Base-by-base conservation (phyloP, 1,139 yeast genomes). In the Kurtzmaniella quercitrusa region DNA sequence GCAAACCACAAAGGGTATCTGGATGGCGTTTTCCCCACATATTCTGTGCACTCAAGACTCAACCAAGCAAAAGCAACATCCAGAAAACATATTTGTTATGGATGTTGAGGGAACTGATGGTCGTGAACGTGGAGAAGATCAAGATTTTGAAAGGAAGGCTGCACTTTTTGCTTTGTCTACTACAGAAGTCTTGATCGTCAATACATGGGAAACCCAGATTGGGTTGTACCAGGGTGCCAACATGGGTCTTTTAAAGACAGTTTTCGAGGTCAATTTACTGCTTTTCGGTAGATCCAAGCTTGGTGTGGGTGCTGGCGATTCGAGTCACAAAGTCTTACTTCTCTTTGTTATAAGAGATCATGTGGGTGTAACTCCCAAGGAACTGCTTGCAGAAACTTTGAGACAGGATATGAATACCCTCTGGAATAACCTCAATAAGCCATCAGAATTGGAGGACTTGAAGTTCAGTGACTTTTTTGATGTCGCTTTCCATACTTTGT, bases 81-180 rank as follows among this genome's bases (percentile, higher is more conserved):
- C 49, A 15, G 63, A 61, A 38, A 76, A 74, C 50, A 69, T 89
- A n/a, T 76, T 89, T 52, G 95, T 93, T 2, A 76, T 93, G 78
- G 98, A 93, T 60, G 98, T 93, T 16, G 98, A 93, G 65, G 98
- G 98, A 38, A 89, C 98, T 2, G 98, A 93, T 65, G 98, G 98
- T 38, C 77, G 97, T 49, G 98, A 93, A 64, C 77, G 98, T 45
- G 98, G 98, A 14, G 98, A 93, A 54, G 98, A 93, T 61, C 98
- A 93, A 62, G 98, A 93, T 61, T 93, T 93, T 63, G 98, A 93
- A 63, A 77, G 98, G 46, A 93, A 93, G 57, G 91, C 97, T 1
- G 98, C 98, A 0, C 68, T 94, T 40, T 93, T 93, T 71, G 98
- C 98, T 0, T 69, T 93, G 47, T 81, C 98, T 6, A 91, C 97